A percentile compares a stretch with the other conserved stretches of the same genome.
These are phyloP conservation scores for Polyrhizophydium stewartii DNA, from an alignment of 371 early-diverging fungal genomes.

Conservation along the genomic window DNA sequence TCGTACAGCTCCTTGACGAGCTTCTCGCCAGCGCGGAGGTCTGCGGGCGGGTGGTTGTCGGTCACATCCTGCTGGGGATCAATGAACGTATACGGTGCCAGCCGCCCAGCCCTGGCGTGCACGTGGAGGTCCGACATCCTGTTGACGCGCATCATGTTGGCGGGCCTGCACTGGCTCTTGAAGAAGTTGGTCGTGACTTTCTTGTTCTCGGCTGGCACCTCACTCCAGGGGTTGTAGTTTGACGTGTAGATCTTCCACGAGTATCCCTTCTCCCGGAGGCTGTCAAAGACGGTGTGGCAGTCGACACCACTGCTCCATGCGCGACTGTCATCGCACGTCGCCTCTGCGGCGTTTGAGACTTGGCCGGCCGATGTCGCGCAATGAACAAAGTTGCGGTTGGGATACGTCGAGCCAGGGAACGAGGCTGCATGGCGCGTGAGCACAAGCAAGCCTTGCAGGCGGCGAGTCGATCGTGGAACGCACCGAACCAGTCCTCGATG, in stretches of 20 bases:
- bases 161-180: slow-evolving; percentile 7
- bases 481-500: slow-evolving; percentile 29
- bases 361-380: slow-evolving; percentile 23
- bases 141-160: no score
- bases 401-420: slow-evolving; percentile 20
- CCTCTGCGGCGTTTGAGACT: slow-evolving; percentile 6
- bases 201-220: neutral
- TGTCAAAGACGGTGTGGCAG: no score
- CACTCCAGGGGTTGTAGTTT: slow-evolving; percentile 10
- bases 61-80: neutral
- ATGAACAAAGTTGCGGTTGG: slow-evolving; percentile 24
- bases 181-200: slow-evolving; percentile 2
- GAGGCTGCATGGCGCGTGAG: neutral
- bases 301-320: no score
- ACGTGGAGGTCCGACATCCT: no score
- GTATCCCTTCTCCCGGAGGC: slow-evolving; percentile 7
- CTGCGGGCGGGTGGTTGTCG: slow-evolving; percentile 16
- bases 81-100: no score
- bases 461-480: slow-evolving; percentile 9
- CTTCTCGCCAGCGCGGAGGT: slow-evolving; percentile 14
- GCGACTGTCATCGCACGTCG: neutral
- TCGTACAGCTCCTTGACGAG: slow-evolving; percentile 26
- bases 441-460: neutral
- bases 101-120: no score
- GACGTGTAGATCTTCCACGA: slow-evolving; percentile 21